Evolutionary conservation across 768 basidiomycete genomes (phyloP).

Genomic region (Lactarius evosmus): DNA sequence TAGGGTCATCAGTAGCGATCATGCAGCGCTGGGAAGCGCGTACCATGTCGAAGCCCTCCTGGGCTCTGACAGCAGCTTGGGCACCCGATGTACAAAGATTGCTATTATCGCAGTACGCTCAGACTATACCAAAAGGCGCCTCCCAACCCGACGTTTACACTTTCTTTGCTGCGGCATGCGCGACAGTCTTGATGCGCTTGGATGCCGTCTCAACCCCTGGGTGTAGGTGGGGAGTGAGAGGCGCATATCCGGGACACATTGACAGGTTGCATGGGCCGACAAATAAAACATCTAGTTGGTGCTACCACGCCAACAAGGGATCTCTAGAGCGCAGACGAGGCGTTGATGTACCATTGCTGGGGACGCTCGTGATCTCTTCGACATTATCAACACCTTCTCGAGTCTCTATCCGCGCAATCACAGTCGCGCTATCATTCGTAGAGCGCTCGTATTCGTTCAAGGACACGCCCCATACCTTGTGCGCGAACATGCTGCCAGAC

Average conservation of each 20-base stretch:
- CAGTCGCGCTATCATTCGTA: conserved; percentile 43
- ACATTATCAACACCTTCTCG: conserved; percentile 40
- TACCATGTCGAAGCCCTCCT: conserved; percentile 53
- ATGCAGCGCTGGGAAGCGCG: conserved; percentile 1
- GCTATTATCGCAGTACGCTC: conserved; percentile 36
- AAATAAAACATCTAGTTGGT: conserved; percentile 49
- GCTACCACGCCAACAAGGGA: conserved; percentile 17
- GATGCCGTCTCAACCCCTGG: conserved; percentile 61
- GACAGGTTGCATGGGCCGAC: conserved; percentile 71
- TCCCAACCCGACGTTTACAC: conserved; percentile 41
- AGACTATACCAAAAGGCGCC: not conserved
- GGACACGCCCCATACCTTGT: conserved; percentile 53
- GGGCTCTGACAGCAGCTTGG: conserved; percentile 43
- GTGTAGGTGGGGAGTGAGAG: conserved; percentile 62
- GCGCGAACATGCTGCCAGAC: conserved; percentile 67
- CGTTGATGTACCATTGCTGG: conserved; percentile 36
- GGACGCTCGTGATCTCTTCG: conserved; percentile 40
- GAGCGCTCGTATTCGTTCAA: conserved; percentile 48
- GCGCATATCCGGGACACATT: conserved; percentile 53
- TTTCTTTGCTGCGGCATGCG: conserved; percentile 59
- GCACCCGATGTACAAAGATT: conserved; percentile 47
- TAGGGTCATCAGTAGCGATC: not conserved
- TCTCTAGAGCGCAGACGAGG: conserved; percentile 8
- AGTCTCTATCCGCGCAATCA: conserved; percentile 45
- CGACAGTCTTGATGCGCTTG: conserved; percentile 47